Evolutionary conservation across 169 alveolate species (phyloP).

Genomic region (Plasmodium coatneyi): DNA sequence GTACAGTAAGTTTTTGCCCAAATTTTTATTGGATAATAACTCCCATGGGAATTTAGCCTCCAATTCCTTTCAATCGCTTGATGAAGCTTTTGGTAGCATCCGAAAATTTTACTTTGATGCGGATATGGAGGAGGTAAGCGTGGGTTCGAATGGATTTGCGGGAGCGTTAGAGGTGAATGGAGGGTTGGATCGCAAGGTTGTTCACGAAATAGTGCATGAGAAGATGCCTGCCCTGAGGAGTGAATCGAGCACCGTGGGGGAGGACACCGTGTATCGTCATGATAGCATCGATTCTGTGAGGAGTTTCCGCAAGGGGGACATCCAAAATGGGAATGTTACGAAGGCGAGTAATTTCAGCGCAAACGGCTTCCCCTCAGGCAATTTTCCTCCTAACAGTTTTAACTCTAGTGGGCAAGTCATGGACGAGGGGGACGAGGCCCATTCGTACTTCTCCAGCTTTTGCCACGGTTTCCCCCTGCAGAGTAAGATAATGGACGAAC

Average conservation of each 20-base stretch:
- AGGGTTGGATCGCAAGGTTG: neutral
- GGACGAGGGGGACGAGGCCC: slow-evolving; percentile 18
- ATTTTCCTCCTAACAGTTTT: neutral
- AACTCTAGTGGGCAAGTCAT: neutral
- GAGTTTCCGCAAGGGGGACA: neutral
- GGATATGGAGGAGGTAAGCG: neutral
- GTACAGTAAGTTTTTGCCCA: slow-evolving; percentile 20
- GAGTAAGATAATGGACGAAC: neutral
- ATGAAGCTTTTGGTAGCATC: neutral
- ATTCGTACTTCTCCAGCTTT: slow-evolving; percentile 18
- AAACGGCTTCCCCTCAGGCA: neutral
- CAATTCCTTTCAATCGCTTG: slow-evolving; percentile 54
- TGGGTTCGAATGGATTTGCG: neutral
- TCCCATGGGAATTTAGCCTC: neutral
- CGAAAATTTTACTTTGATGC: neutral
- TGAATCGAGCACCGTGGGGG: neutral
- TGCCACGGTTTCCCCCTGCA: neutral
- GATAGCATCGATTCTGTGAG: neutral
- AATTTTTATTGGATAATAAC: slow-evolving; percentile 52
- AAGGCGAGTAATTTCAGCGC: neutral
- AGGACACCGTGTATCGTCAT: neutral
- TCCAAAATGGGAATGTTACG: neutral
- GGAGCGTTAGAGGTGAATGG: neutral
- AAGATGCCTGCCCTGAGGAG: neutral
- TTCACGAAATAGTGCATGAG: slow-evolving; percentile 1